phyloP scores from a whole-genome alignment of 805 yeast species.

The Kluyveromyces dobzhanskii region DNA sequence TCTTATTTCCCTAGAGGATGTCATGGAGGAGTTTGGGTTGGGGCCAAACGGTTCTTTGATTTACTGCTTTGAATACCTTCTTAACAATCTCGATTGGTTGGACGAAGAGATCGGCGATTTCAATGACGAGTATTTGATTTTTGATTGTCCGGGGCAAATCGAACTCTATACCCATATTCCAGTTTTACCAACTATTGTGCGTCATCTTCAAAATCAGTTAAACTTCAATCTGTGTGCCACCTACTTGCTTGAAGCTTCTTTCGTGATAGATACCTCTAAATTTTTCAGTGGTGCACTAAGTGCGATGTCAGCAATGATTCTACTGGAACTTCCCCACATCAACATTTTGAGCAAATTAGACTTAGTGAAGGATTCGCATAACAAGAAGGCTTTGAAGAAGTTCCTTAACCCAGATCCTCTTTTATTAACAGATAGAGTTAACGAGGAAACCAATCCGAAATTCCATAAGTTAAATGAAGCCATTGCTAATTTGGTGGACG shows the following conservation, averaged over 20 bases:
- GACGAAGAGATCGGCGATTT: constrained; percentile 96
- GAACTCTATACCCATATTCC: constrained; percentile 94
- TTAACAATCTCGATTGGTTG: constrained; percentile 91
- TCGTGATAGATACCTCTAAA: constrained; percentile 81
- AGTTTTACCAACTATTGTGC: constrained; percentile 79
- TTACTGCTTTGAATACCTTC: constrained; percentile 85
- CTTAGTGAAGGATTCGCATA: constrained; percentile 69
- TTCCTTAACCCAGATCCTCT: constrained; percentile 90
- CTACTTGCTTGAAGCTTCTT: constrained; percentile 87
- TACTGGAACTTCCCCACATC: constrained; percentile 89
- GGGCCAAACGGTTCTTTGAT: constrained; percentile 95
- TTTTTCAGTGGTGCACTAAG: constrained; percentile 91
- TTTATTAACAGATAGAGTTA: constrained; percentile 45
- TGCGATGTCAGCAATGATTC: constrained; percentile 98
- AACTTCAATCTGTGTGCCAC: constrained; percentile 89
- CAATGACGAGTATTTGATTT: constrained; percentile 87
- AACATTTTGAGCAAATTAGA: constrained; percentile 85
- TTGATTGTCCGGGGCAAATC: constrained; percentile 96
- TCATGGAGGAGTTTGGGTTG: constrained; percentile 84
- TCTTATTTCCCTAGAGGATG: constrained; percentile 82
- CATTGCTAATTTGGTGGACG: constrained; percentile 88
- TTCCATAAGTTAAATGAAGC: constrained; percentile 67
- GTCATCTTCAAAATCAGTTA: constrained; percentile 69
- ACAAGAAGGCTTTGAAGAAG: constrained; percentile 68
- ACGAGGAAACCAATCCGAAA: constrained; percentile 46